Conservation (phyloP, 2,329 filamentous ascomycete species). For the Corinectria fuckeliana region DNA sequence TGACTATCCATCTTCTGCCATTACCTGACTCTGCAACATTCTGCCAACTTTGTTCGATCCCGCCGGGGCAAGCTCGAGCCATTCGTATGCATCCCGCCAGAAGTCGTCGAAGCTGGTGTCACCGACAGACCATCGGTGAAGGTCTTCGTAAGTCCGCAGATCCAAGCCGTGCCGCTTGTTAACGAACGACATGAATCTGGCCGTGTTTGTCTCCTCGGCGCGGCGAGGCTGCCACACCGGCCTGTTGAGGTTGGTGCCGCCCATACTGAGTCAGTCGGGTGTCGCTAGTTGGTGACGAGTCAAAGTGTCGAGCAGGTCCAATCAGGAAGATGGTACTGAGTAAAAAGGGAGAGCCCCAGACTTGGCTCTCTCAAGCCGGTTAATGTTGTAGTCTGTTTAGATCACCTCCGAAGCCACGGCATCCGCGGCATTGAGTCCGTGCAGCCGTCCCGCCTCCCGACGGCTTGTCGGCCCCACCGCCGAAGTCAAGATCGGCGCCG, state of each 20-base stretch:
- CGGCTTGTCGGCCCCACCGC: no score
- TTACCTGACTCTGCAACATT: background rate
- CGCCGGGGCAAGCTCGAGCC: constrained; percentile 5
- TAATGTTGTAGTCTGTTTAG: no score
- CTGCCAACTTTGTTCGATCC: background rate
- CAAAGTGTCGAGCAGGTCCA: no score
- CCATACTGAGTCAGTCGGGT: no score
- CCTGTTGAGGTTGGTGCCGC: background rate
- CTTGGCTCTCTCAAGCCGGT: no score
- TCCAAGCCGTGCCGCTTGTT: background rate
- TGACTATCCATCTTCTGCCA: background rate
- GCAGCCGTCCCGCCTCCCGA: no score
- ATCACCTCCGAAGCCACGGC: no score
- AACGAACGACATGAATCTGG: constrained; percentile 7
- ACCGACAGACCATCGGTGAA: constrained; percentile 15
- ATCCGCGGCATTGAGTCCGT: no score
- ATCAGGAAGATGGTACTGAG: no score
- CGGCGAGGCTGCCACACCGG: constrained; percentile 1
- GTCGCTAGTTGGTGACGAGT: no score
- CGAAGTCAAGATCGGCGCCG: no score
- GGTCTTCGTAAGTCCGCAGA: constrained; percentile 7
- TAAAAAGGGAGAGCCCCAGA: no score
- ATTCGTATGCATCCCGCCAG: constrained; percentile 16
- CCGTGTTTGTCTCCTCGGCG: background rate
- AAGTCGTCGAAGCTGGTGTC: constrained; percentile 1